Evolutionary conservation across 345 rosid species (phyloP), one percentile per base, ranked within the genome.

Genomic region (Jatropha curcas): DNA sequence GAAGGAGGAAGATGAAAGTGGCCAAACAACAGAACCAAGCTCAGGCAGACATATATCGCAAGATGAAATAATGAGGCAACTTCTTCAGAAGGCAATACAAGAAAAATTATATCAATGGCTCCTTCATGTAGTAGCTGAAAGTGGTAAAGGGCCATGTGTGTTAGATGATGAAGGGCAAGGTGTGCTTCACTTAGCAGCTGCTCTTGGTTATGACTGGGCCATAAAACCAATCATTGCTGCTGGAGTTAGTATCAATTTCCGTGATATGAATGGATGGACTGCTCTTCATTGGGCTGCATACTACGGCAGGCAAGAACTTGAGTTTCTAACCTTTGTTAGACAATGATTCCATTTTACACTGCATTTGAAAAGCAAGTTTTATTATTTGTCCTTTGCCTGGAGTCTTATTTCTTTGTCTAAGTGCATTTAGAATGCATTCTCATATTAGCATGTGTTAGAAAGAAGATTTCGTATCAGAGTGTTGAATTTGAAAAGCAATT

Each of bases 211-310:
- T 74, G 89, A 90, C 74, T 92, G 98, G 98, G 94, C 93, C 30
- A 74, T 92, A 55, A 85, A 81, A 61, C 96, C 98, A 45, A 89
- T 79, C 68, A 68, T 89, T 22, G 78, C 84, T 72, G 87, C 93
- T 37, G 97, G 97, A 67, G 90, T 94, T 70, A 88, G 87, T 74
- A 85, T 92, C 79, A 89, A 92, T 81, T 94, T 93, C 78, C 92
- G 97, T 34, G 98, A 93, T 76, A 83, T 77, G 20, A 88, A 84
- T 84, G 98, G 98, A 34, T 91, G 98, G 97, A 91, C 98, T 79
- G 96, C 96, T 17, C 92, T 93, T 76, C 98, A 93, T 69, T 94
- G 98, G 98, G 94, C 98, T 67, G 97, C 96, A 67, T 92, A 67
- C 79, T 83, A 76, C 77, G 96, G 98, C 84, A 94, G 98, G 98